Evolutionary conservation across 2,329 filamentous ascomycete species (phyloP), one percentile per base, ranked within the genome.

Genomic region (Aureobasidium vineae): DNA sequence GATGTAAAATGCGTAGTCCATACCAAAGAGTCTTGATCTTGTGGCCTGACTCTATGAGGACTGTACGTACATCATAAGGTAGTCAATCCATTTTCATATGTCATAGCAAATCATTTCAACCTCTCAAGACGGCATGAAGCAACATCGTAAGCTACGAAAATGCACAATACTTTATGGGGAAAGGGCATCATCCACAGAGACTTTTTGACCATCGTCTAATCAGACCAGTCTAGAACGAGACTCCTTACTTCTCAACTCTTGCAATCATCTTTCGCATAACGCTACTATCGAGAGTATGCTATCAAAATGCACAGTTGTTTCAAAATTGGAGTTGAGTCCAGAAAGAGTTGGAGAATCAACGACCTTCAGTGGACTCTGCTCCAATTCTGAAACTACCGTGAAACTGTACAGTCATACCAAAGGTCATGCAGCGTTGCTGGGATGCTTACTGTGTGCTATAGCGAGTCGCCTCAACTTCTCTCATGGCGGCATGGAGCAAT

Each of bases 1-100:
- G 43, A 61, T 49, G 56, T 59, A 16, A 59, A 40, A 61, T 49
- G 57, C 57, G 57, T 49, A 23, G 43, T 49, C 57, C 33, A 61
- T 52, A 61, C 41, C 57, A 49, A 49, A 38, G 43, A 49, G 43
- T 40, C 28, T 50, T 43, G 31, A 49, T 28, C 19, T 60, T 61
- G 57, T 49, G n/a, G 57, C 43, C 43, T 43, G 41, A 28, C 43
- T 61, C 38, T 49, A 36, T 23, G 21, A 33, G 43, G 57, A 61
- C 45, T 49, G 13, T 36, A 49, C 57, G 57, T 61, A 61, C 31
- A 61, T 28, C 16, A n/a, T 10, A 50, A 31, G 47, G 5, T 50
- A 50, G 47, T 31, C 7, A 28, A 3, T 3, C 10, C 15, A 19
- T 16, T 50, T 31, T 19, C 23, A 50, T 31, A 47, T 15, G n/a